Base-by-base conservation (phyloP, 164 flowering plant species). In the Amborella trichopoda region DNA sequence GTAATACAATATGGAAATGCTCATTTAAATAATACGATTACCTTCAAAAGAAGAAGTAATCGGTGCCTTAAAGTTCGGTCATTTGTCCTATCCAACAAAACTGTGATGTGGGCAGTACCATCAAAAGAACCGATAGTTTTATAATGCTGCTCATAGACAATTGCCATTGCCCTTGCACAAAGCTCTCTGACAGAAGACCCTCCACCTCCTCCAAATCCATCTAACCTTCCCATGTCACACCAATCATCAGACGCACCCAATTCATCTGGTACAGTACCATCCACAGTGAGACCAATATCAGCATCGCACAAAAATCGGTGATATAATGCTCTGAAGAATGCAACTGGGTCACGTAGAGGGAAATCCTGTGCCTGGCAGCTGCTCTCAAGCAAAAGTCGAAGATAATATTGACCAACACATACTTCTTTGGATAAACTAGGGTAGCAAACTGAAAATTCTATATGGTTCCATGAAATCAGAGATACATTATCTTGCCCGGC, bases 131-230 rank as follows among this genome's bases (percentile, higher is more conserved):
- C 95, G 26, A 91, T 71, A 13, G 69, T 67, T 53, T 63, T 82
- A 58, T 70, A 58, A 63, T 91, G 99, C 43, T 91, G 91, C 54
- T 91, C 99, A 68, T 91, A 91, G 16, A 87, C 99, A 62, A 87
- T 87, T 23, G 96, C 69, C 99, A 91, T 91, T 39, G 99, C 99
- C 66, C 99, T 78, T 6, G 99, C 99, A 73, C 99, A 91, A 34
- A 91, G 96, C 66, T 91, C 99, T 57, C 99, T 74, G 5, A 91
- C 99, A 26, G 94, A 87, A 55, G 77, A 77, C 9, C 93, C 99
- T 28, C 96, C 99, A 27, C 88, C 96, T 45, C 99, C 96, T 19
- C 96, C 96, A 88, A 91, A 91, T 34, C 99, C 99, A 84, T 91
- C 99, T 56, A 87, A 67, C 55, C 99, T 68, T 51, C 94, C 95